Percentiles rank a stretch among this genome's conserved stretches.
Conservation (phyloP, 2,329 filamentous ascomycete species). For the Fusarium nodosum region DNA sequence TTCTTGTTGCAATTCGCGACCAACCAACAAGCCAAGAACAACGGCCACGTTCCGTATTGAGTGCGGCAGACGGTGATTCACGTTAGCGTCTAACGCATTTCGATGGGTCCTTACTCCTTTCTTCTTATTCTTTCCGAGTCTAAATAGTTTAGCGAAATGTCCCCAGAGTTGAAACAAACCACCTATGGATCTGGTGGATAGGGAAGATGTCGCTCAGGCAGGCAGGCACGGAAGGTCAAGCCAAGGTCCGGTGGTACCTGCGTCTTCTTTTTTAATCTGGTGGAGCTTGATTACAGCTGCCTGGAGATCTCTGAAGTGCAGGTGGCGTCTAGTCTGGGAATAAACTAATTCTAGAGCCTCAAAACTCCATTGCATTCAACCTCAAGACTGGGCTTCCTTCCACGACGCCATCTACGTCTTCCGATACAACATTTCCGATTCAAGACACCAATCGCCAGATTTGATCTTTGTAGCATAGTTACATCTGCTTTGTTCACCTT, state of each 20-base stretch:
- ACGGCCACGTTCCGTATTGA: conserved; percentile 29
- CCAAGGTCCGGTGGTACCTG: conserved; percentile 4
- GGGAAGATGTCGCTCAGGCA: not conserved
- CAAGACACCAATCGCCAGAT: not conserved
- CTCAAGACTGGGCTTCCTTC: not conserved
- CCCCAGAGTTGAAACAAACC: conserved; percentile 31
- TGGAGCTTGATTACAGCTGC: conserved; percentile 13
- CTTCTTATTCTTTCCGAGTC: conserved; percentile 22
- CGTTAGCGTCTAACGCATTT: conserved; percentile 19
- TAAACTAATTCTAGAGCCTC: conserved; percentile 27
- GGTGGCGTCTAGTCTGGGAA: not conserved
- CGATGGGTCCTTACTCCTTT: conserved; percentile 20
- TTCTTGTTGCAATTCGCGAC: conserved; percentile 5
- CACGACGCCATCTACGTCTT: conserved; percentile 18
- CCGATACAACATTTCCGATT: not conserved
- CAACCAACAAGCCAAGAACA: conserved; percentile 24
- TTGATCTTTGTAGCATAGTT: not conserved
- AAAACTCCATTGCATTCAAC: not conserved
- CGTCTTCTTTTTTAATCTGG: not conserved
- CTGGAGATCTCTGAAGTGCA: conserved; percentile 24
- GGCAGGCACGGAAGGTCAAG: not conserved
- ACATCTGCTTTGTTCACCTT: not conserved
- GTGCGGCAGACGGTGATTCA: conserved; percentile 14
- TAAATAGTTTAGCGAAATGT: conserved; percentile 1
- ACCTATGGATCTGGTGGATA: conserved; percentile 28